phyloP scores from a whole-genome alignment of 805 yeast species.

The Nakazawaea pomicola region DNA sequence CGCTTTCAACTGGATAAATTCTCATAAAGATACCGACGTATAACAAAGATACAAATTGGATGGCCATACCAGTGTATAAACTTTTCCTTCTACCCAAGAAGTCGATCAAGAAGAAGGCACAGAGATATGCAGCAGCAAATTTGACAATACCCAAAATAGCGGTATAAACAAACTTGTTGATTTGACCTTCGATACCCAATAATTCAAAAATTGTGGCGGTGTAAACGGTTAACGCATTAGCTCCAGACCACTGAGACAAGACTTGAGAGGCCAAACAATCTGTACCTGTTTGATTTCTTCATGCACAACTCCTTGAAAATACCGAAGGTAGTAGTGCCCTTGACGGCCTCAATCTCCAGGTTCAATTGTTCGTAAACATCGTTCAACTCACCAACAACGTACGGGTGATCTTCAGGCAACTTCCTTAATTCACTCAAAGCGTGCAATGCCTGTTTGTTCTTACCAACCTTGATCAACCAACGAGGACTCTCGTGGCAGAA shows the following conservation, averaged over 20 bases:
- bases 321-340: conserved; percentile 19
- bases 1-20: conserved; percentile 34
- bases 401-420: conserved; percentile 42
- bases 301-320: conserved; percentile 30
- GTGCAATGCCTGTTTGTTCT: conserved; percentile 34
- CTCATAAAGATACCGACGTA: conserved; percentile 43
- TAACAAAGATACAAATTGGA: conserved; percentile 38
- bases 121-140: conserved; percentile 39
- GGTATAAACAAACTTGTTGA: conserved; percentile 39
- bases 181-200: conserved; percentile 37
- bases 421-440: conserved; percentile 29
- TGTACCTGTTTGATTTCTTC: conserved; percentile 37
- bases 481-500: conserved; percentile 47
- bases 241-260: conserved; percentile 58
- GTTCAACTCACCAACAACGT: conserved; percentile 42
- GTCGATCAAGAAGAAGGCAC: conserved; percentile 52
- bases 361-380: conserved; percentile 45
- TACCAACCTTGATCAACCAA: conserved; percentile 42
- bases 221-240: conserved; percentile 50
- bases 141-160: conserved; percentile 52
- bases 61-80: conserved; percentile 41
- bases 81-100: conserved; percentile 46
- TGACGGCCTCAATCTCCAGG: conserved; percentile 28
- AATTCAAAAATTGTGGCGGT: conserved; percentile 47
- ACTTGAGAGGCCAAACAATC: conserved; percentile 43